phyloP scores from a whole-genome alignment of 2,329 filamentous ascomycete genomes.

The Neurospora sp. region DNA sequence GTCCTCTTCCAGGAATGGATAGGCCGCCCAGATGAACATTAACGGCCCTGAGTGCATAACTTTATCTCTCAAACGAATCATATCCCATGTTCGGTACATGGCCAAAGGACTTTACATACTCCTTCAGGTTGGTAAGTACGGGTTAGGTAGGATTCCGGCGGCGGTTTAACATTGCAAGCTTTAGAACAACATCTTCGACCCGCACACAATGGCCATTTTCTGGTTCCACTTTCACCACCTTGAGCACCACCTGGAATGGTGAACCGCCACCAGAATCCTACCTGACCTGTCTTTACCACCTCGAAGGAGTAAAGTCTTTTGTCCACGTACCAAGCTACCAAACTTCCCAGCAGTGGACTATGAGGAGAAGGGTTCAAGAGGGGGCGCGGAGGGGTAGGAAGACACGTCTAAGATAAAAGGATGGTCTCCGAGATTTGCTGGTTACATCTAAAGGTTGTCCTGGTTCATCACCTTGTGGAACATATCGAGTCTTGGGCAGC shows the following conservation, averaged over 20 bases:
- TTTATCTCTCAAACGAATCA: not conserved
- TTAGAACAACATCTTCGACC: too few relatives aligned
- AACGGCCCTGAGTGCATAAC: not conserved
- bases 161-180: not conserved
- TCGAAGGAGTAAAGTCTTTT: too few relatives aligned
- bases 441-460: not conserved
- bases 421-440: not conserved
- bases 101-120: not conserved
- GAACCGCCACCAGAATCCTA: too few relatives aligned
- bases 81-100: not conserved
- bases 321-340: too few relatives aligned
- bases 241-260: too few relatives aligned
- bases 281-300: too few relatives aligned
- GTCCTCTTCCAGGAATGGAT: not conserved
- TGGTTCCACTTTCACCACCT: too few relatives aligned
- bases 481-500: not conserved
- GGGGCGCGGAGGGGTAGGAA: not conserved
- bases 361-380: not conserved
- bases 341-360: not conserved
- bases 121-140: not conserved
- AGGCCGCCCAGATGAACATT: not conserved
- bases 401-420: not conserved
- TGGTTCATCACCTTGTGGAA: not conserved
- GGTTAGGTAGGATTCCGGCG: not conserved
- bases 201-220: too few relatives aligned